Percentiles rank a stretch among this genome's conserved stretches.
phyloP scores from a whole-genome alignment of 192 early-diverging fungal species.

The Coemansia erecta region DNA sequence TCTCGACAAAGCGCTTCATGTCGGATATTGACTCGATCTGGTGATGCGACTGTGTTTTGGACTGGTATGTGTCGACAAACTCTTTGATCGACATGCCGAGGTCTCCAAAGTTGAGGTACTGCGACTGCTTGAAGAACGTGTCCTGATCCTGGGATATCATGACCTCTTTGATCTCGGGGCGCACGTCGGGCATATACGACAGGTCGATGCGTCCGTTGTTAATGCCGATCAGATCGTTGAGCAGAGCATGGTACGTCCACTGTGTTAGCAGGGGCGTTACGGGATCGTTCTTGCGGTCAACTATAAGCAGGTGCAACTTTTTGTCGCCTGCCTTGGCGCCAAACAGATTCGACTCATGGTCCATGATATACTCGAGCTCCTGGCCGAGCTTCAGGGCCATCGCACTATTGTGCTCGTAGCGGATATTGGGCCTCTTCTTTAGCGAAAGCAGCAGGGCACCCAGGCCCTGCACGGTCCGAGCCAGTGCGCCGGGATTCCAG shows the following conservation, averaged over 20 bases:
- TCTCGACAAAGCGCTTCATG: conserved; percentile 99
- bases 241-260: conserved; percentile 99
- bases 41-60: conserved; percentile 83
- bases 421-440: conserved; percentile 89
- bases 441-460: conserved; percentile 73
- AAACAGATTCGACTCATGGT: conserved; percentile 46
- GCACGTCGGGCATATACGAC: conserved; percentile 74
- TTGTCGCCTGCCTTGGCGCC: conserved; percentile 57
- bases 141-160: conserved; percentile 88
- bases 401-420: conserved; percentile 79
- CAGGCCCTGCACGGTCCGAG: conserved; percentile 77
- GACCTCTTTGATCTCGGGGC: conserved; percentile 89
- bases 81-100: conserved; percentile 89
- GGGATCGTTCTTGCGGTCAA: conserved; percentile 95
- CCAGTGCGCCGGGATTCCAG: conserved; percentile 80
- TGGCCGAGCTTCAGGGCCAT: conserved; percentile 81
- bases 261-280: conserved; percentile 91
- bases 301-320: conserved; percentile 82
- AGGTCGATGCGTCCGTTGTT: conserved; percentile 90
- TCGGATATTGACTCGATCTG: conserved; percentile 94
- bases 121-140: conserved; percentile 84
- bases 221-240: conserved; percentile 94
- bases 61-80: conserved; percentile 93
- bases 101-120: conserved; percentile 93
- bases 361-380: conserved; percentile 57